A percentile compares a stretch with the other conserved stretches of the same genome.
Conservation (phyloP, 2,329 filamentous ascomycete genomes). For the Zymoseptoria passerinii region DNA sequence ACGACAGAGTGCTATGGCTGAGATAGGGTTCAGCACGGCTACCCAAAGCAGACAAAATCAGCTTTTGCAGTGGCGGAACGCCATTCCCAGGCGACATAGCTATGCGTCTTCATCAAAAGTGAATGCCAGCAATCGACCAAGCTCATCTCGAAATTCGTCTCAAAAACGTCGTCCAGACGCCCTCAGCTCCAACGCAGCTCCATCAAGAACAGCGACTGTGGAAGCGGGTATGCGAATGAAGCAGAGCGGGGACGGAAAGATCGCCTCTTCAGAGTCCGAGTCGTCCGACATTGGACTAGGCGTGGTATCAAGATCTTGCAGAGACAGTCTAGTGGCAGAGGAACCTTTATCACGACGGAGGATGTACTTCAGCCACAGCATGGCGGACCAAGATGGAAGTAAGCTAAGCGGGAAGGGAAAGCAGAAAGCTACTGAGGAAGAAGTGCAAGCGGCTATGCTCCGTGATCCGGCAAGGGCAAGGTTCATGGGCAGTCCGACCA, state of each 20-base stretch:
- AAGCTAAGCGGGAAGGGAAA: background rate
- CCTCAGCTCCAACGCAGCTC: background rate
- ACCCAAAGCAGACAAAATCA: background rate
- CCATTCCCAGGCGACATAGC: background rate
- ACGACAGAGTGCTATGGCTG: conserved; percentile 1
- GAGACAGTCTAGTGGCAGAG: background rate
- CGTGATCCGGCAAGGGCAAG: background rate
- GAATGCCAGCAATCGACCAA: background rate
- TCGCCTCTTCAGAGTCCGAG: background rate
- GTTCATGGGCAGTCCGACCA: background rate
- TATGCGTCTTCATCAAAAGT: background rate
- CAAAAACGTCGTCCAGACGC: background rate
- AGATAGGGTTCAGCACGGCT: conserved; percentile 8
- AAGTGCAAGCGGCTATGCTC: background rate
- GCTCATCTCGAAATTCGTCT: background rate
- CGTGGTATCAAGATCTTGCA: background rate
- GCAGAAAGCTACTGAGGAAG: background rate
- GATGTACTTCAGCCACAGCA: background rate
- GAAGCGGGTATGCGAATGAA: background rate
- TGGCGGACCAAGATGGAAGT: background rate
- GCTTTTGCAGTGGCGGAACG: background rate
- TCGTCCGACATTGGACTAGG: background rate
- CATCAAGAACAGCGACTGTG: background rate
- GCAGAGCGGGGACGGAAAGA: background rate
- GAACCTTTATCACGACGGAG: background rate